phyloP scores from a whole-genome alignment of 805 yeast species.

The Metschnikowia noctiluminum region DNA sequence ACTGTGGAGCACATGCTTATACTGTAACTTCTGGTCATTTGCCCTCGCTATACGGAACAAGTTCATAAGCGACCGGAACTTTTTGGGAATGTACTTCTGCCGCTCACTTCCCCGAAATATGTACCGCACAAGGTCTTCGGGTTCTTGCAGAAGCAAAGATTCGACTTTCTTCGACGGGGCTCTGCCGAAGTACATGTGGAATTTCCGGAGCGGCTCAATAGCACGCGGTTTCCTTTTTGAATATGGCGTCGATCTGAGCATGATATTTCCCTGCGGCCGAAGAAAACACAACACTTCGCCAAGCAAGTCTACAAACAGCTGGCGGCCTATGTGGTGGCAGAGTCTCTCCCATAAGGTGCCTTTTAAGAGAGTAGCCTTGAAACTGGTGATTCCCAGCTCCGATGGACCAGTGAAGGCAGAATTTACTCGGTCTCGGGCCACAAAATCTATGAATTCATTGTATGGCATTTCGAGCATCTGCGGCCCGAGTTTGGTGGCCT shows the following conservation, averaged over 20 bases:
- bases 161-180: neutral
- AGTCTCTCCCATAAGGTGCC: slow-evolving; percentile 43
- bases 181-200: slow-evolving; percentile 5
- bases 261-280: slow-evolving; percentile 2
- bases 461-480: neutral
- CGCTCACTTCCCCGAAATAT: neutral
- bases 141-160: neutral
- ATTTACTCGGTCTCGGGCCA: neutral
- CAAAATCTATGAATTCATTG: slow-evolving; percentile 1
- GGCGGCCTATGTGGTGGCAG: slow-evolving; percentile 37
- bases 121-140: neutral
- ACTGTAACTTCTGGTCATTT: slow-evolving; percentile 2
- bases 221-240: neutral
- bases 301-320: slow-evolving; percentile 34
- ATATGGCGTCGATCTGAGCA: neutral
- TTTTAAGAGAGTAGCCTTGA: slow-evolving; percentile 41
- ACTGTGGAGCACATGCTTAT: neutral
- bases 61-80: slow-evolving; percentile 2
- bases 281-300: neutral
- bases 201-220: slow-evolving; percentile 1
- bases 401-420: neutral
- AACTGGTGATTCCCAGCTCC: slow-evolving; percentile 15
- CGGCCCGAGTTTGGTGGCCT: neutral
- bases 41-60: neutral
- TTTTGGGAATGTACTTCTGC: slow-evolving; percentile 4